phyloP scores from a whole-genome alignment of 257 asterid genomes.

The Jacaranda copaia region DNA sequence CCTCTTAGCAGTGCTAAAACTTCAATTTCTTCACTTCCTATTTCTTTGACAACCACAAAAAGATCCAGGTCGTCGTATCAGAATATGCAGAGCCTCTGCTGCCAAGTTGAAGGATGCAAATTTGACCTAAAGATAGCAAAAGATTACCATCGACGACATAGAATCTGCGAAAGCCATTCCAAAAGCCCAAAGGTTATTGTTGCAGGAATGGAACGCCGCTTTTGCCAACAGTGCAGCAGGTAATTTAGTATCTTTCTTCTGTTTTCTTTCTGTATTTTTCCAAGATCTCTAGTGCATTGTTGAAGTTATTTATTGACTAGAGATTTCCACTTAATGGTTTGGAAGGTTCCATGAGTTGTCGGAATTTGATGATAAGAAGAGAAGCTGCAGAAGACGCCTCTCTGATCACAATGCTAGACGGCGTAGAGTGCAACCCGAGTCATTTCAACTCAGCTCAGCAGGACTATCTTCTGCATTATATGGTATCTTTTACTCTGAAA shows the following conservation, averaged over 20 bases:
- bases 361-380: conserved; percentile 82
- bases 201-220: conserved; percentile 68
- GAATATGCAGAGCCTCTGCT: conserved; percentile 58
- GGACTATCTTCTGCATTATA: conserved; percentile 56
- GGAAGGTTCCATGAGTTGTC: conserved; percentile 73
- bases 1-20: not conserved
- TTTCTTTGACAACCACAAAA: conserved; percentile 42
- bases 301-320: not conserved
- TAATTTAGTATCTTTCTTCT: not conserved
- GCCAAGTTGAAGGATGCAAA: conserved; percentile 85
- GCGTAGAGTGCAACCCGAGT: conserved; percentile 68
- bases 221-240: conserved; percentile 96
- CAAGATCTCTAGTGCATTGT: not conserved
- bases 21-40: conserved; percentile 26
- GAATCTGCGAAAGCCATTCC: conserved; percentile 73
- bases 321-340: not conserved
- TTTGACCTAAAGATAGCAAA: conserved; percentile 69
- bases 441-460: conserved; percentile 46
- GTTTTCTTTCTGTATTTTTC: not conserved
- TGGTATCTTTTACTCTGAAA: conserved; percentile 34
- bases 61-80: conserved; percentile 47
- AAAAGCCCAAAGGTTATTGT: conserved; percentile 70
- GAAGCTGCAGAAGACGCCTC: conserved; percentile 80
- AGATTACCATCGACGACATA: conserved; percentile 70
- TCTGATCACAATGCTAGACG: conserved; percentile 89